These are phyloP conservation scores for Nannizzia gypsea DNA, from an alignment of 2,329 filamentous ascomycete genomes.

Conservation along the genomic window DNA sequence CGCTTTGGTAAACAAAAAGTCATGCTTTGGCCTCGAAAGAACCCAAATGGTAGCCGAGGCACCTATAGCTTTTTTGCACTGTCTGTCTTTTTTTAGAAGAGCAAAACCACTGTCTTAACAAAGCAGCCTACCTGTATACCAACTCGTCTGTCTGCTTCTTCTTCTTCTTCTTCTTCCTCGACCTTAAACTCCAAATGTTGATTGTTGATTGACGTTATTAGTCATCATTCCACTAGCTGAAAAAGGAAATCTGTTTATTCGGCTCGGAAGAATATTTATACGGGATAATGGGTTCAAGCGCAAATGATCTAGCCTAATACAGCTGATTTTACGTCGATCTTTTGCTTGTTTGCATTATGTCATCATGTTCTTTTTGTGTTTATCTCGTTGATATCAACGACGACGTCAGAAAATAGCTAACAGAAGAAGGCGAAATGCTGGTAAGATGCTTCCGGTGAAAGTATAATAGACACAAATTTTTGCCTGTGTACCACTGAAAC, in stretches of 20 bases:
- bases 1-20: background rate
- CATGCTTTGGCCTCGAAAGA: background rate
- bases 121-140: background rate
- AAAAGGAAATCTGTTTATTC: constrained; percentile 2
- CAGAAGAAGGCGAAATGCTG: no score
- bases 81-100: background rate
- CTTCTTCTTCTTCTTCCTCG: background rate
- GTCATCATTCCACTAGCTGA: background rate
- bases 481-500: no score
- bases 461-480: no score
- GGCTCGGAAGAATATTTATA: background rate
- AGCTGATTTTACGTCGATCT: background rate
- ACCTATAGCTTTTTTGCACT: background rate
- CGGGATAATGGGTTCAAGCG: background rate
- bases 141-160: background rate
- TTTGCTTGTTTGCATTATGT: background rate
- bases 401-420: background rate
- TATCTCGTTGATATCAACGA: background rate
- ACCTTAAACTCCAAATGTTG: background rate
- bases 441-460: no score
- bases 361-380: background rate
- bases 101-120: background rate
- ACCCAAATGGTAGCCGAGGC: background rate
- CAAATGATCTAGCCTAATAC: background rate
- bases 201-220: background rate